A percentile compares a stretch with the other conserved stretches of the same genome.
Evolutionary conservation across 371 early-diverging fungal species (phyloP).

Genomic region (Parasitella parasitica): DNA sequence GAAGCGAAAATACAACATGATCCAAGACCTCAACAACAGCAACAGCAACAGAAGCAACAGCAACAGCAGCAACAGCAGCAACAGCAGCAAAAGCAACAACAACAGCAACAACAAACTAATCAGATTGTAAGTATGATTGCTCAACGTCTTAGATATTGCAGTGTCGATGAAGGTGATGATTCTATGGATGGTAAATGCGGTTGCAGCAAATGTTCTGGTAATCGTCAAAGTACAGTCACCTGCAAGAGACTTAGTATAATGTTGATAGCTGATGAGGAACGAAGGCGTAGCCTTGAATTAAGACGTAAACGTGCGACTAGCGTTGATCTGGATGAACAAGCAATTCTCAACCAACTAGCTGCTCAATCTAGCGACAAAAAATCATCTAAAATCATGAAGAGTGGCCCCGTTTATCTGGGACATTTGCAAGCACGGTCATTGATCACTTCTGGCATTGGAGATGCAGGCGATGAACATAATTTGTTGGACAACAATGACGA

Average conservation of each 20-base stretch:
- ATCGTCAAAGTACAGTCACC: background rate
- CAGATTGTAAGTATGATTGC: slow-evolving; percentile 42
- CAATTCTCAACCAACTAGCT: background rate
- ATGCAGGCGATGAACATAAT: background rate
- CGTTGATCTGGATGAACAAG: slow-evolving; percentile 17
- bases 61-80: no score
- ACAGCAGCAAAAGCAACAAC: background rate
- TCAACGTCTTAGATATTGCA: slow-evolving; percentile 29
- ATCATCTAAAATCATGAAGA: background rate
- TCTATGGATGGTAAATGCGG: slow-evolving; percentile 9
- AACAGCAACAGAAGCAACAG: no score
- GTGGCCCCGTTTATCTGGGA: slow-evolving; percentile 22
- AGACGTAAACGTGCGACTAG: slow-evolving; percentile 38
- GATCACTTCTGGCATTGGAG: background rate
- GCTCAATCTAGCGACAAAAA: background rate
- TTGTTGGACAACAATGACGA: slow-evolving; percentile 10
- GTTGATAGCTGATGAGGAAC: slow-evolving; percentile 21
- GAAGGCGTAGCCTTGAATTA: slow-evolving; percentile 32
- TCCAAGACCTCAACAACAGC: background rate
- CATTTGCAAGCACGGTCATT: slow-evolving; percentile 16
- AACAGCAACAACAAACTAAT: slow-evolving; percentile 10
- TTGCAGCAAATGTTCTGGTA: slow-evolving; percentile 25
- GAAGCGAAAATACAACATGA: background rate
- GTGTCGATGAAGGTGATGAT: slow-evolving; percentile 14
- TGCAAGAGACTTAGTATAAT: slow-evolving; percentile 32